Conservation (phyloP, 164 flowering plant genomes). For the Piper betle region DNA sequence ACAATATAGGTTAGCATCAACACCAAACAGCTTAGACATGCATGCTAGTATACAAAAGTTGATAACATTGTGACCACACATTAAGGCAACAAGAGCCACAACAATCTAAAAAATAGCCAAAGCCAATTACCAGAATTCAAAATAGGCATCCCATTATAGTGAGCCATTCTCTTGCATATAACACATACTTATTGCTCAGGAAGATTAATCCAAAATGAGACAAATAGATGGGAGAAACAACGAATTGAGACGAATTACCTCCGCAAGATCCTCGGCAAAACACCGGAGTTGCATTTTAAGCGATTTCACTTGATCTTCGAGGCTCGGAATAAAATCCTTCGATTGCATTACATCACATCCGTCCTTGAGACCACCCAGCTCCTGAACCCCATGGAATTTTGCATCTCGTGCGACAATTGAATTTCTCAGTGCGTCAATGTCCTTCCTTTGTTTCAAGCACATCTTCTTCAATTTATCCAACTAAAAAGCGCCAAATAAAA, state of each 20-base stretch:
- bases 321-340: slow-evolving; percentile 62
- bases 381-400: slow-evolving; percentile 54
- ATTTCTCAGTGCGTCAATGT: slow-evolving; percentile 64
- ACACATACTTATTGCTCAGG: not conserved
- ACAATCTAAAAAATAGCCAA: not conserved
- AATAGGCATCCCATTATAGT: not conserved
- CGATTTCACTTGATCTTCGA: slow-evolving; percentile 78
- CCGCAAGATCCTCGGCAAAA: slow-evolving; percentile 82
- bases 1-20: too few species aligned
- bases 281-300: slow-evolving; percentile 79
- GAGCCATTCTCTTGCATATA: not conserved
- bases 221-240: not conserved
- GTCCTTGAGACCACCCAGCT: slow-evolving; percentile 43
- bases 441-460: slow-evolving; percentile 87
- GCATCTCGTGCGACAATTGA: slow-evolving; percentile 73
- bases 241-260: slow-evolving; percentile 32
- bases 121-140: not conserved
- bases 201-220: not conserved
- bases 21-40: too few species aligned
- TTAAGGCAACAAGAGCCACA: not conserved
- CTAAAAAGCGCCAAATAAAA: slow-evolving; percentile 17
- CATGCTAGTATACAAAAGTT: too few species aligned
- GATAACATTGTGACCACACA: not conserved
- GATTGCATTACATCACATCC: slow-evolving; percentile 74
- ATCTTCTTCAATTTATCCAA: slow-evolving; percentile 79